Evolutionary conservation across 257 asterid genomes (phyloP), one percentile per base, ranked within the genome.

Genomic region (Prunella vulgaris): DNA sequence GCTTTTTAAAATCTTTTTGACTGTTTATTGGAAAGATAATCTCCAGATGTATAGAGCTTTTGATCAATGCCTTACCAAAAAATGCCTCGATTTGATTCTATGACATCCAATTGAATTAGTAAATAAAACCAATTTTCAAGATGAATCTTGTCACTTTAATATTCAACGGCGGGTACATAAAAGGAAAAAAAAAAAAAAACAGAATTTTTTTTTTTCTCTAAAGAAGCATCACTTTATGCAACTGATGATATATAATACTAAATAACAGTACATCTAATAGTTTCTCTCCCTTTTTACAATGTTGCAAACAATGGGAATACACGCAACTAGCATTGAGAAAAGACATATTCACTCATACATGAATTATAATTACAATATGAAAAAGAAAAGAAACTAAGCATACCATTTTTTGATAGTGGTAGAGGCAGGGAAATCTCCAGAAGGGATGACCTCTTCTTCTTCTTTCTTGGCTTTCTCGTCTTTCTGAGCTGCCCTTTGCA

Each of bases 401-500:
- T 86, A 92, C 97, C 98, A 89, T 87, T 85, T 86, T 80, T 80
- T 88, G 44, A 80, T 60, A 64, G 68, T 72, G 71, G 56, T 64
- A 8, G 81, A 71, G 60, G 88, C 67, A 68, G 85, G 83, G 62
- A 88, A 88, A 67, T 82, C 84, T 65, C 84, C 85, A 52, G 86
- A 75, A 66, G 90, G 78, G 53, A 73, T 17, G 70, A 75, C 81
- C 51, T 73, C 86, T 76, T 77, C 85, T 64, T 80, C 82, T 64
- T 80, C 82, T 63, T 71, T 77, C 76, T 66, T 81, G 56, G 85
- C 27, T 70, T 86, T 82, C 68, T 81, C 96, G 70, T 86, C 94
- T 74, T 76, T 92, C 83, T 59, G 87, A 40, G 84, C 42, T 3
- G 84, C 96, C 83, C 96, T 87, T 86, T 92, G 98, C 98, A 92